These are phyloP conservation scores for Chlorociboria aeruginascens DNA, from an alignment of 495 filamentous ascomycete genomes.

Conservation along the genomic window DNA sequence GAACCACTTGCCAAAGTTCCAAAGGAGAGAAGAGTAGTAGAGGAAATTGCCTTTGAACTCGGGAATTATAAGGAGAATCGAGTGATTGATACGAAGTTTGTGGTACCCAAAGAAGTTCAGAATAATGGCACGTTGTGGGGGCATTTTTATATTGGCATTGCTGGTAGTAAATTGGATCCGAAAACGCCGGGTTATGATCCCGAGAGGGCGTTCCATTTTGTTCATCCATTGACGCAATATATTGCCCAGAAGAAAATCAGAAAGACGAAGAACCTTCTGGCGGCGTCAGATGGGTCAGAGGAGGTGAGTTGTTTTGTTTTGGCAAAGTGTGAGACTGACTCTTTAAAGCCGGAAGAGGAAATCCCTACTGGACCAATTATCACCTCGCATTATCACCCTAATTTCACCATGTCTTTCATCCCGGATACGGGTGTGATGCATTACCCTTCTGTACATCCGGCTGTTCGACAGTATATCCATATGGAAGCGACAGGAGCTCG, in stretches of 20 bases:
- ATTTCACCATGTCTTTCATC: slow-evolving; percentile 80
- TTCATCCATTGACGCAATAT: slow-evolving; percentile 77
- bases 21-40: slow-evolving; percentile 48
- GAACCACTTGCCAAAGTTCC: slow-evolving; percentile 50
- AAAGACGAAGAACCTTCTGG: slow-evolving; percentile 84
- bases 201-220: slow-evolving; percentile 66
- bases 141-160: slow-evolving; percentile 77
- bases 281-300: slow-evolving; percentile 37
- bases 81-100: slow-evolving; percentile 62
- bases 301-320: slow-evolving; percentile 19
- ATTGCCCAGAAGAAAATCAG: slow-evolving; percentile 79
- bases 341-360: slow-evolving; percentile 22
- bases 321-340: slow-evolving; percentile 11
- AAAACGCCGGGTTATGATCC: slow-evolving; percentile 55
- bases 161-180: slow-evolving; percentile 67
- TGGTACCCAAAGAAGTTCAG: slow-evolving; percentile 69
- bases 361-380: slow-evolving; percentile 51
- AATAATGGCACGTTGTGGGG: slow-evolving; percentile 89
- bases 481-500: slow-evolving; percentile 64
- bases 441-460: slow-evolving; percentile 58
- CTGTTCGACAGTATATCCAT: slow-evolving; percentile 61
- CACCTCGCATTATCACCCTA: slow-evolving; percentile 87
- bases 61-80: slow-evolving; percentile 73
- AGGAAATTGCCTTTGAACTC: slow-evolving; percentile 72
- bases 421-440: slow-evolving; percentile 61